Evolutionary conservation across 2,329 filamentous ascomycete genomes (phyloP).

Genomic region (Cladosporium phlei): DNA sequence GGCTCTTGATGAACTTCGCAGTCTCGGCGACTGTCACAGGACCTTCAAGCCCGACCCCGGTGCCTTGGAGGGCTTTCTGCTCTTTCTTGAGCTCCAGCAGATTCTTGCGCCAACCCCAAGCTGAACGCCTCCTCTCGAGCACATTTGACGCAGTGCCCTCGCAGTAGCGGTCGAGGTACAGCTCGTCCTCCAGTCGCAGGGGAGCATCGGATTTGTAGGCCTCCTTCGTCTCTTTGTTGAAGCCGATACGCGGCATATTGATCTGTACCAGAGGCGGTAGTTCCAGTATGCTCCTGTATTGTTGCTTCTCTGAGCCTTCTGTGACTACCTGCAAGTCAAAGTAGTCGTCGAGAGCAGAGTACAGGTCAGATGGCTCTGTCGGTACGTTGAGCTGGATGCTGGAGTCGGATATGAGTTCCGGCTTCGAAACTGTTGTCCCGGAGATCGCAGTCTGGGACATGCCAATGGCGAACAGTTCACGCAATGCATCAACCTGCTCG

Average conservation of each 20-base stretch:
- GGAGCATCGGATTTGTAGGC: conserved; percentile 71
- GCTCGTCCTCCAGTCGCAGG: conserved; percentile 70
- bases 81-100: conserved; percentile 39
- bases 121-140: conserved; percentile 60
- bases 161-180: conserved; percentile 88
- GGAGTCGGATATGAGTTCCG: conserved; percentile 36
- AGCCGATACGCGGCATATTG: conserved; percentile 77
- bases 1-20: conserved; percentile 40
- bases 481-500: conserved; percentile 65
- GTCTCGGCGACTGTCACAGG: conserved; percentile 27
- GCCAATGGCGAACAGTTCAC: conserved; percentile 27
- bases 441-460: conserved; percentile 13
- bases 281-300: conserved; percentile 61
- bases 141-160: conserved; percentile 58
- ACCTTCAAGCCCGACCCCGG: conserved; percentile 23
- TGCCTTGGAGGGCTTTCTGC: conserved; percentile 23
- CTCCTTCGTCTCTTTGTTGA: conserved; percentile 55
- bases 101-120: conserved; percentile 69
- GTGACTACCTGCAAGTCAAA: conserved; percentile 76
- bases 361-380: conserved; percentile 61
- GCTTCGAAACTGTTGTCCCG: conserved; percentile 7
- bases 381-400: conserved; percentile 63
- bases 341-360: conserved; percentile 76
- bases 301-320: conserved; percentile 46
- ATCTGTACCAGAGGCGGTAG: conserved; percentile 81